Base-by-base conservation (phyloP, 2,329 filamentous ascomycete genomes). In the Calonectria ilicicola region DNA sequence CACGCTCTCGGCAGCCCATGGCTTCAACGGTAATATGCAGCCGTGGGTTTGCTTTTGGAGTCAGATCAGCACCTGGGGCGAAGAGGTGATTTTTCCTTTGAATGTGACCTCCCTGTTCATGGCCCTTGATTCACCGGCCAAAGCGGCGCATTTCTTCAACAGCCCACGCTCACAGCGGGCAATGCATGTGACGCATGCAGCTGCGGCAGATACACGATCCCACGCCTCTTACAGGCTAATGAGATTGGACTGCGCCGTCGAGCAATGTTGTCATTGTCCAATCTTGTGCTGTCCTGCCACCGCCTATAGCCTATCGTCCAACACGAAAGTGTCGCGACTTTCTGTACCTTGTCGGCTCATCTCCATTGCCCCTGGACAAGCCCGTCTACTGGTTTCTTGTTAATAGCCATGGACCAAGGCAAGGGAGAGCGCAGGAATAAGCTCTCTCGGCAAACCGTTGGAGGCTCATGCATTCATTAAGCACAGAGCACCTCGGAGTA, bases 31-130 rank as follows among this genome's bases (percentile, higher is more conserved):
- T 40, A 69, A 69, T 44, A 65, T 27, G 32, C 63, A 51, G 44
- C 60, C 42, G 67, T 53, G 53, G 49, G 27, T 68, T 78, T 78
- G 73, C 76, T 79, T 78, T 75, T 76, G 75, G 74, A 44, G 76
- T 79, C 66, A 27, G n/a, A 72, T 73, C 74, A 78, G 72, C 62
- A 62, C 69, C 53, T 71, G 42, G 67, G 38, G 49, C 62, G 70
- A 70, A 68, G 69, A 78, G 68, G 73, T 76, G 71, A 76, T 75
- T 76, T 65, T 69, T 27, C 7, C 44, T 38, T 42, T 58, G 29
- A 26, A 19, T 35, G 49, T 44, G 47, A 32, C 32, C 35, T 53
- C 44, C 42, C 44, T 35, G 46, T 67, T 27, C 53, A 38, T 62
- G 40, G 23, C 19, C 29, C 23, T 14, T 29, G 29, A 35, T 47